phyloP scores from a whole-genome alignment of 75 land plant genomes.

The Cupressus sempervirens region DNA sequence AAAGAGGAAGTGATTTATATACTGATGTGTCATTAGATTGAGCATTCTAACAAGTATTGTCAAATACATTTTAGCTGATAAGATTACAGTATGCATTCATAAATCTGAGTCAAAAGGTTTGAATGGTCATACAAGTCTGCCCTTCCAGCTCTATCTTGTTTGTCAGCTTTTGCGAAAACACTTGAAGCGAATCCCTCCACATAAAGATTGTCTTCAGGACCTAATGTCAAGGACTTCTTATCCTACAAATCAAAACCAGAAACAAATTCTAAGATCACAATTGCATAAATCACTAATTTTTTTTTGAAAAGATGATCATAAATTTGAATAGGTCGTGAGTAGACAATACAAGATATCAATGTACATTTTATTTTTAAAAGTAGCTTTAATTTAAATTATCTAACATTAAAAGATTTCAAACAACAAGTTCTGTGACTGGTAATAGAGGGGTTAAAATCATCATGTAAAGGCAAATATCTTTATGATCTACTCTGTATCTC shows the following conservation, averaged over 20 bases:
- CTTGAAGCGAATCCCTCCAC: constrained; percentile 92
- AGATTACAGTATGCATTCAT: background rate
- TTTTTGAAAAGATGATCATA: background rate
- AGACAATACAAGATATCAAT: background rate
- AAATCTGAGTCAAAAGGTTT: background rate
- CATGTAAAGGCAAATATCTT: background rate
- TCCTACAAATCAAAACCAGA: constrained; percentile 53
- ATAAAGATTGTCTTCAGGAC: constrained; percentile 80
- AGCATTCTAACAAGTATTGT: background rate
- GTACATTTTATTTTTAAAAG: background rate
- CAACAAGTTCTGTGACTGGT: no score
- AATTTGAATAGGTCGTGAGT: background rate
- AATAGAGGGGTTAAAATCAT: no score
- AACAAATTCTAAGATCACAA: constrained; percentile 10
- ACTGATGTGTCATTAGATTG: background rate
- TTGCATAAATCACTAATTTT: background rate
- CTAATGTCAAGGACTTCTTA: constrained; percentile 73
- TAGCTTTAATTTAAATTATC: background rate
- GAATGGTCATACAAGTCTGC: constrained; percentile 75
- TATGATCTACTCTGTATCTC: background rate
- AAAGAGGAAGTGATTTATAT: background rate
- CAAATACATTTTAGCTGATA: background rate
- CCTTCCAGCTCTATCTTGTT: constrained; percentile 94
- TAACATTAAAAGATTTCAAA: no score
- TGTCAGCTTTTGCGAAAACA: constrained; percentile 95